A percentile compares a stretch with the other conserved stretches of the same genome.
Conservation (phyloP, 2,329 filamentous ascomycete genomes). For the Ceratocystis lukuohia region DNA sequence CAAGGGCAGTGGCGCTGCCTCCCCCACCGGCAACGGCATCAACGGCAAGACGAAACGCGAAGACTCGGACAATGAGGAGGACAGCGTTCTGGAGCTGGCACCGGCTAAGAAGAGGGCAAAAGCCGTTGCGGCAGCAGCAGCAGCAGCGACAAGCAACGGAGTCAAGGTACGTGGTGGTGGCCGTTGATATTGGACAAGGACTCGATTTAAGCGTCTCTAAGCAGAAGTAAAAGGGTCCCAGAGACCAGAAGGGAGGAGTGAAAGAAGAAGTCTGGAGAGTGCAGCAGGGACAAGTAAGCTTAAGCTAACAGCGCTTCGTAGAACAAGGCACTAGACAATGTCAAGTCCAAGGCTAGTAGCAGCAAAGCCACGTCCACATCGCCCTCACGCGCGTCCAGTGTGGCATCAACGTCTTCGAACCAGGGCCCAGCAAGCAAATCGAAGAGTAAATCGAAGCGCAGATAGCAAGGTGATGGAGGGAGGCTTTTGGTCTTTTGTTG, state of each 20-base stretch:
- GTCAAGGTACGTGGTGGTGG: constrained; percentile 54
- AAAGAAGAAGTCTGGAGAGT: neutral
- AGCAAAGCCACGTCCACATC: constrained; percentile 64
- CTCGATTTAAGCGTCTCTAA: neutral
- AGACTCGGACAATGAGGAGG: constrained; percentile 75
- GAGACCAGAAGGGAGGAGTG: neutral
- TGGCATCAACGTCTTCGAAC: constrained; percentile 58
- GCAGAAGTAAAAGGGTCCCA: neutral
- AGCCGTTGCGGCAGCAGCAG: neutral
- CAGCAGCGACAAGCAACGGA: constrained; percentile 35
- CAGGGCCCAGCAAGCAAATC: constrained; percentile 27
- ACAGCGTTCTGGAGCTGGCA: constrained; percentile 62
- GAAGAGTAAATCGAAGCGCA: constrained; percentile 41
- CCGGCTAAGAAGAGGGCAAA: constrained; percentile 83
- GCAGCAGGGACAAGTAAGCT: neutral
- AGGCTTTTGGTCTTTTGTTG: constrained; percentile 7
- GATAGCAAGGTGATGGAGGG: constrained; percentile 23
- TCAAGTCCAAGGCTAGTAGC: constrained; percentile 52
- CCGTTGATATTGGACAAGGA: neutral
- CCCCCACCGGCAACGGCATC: constrained; percentile 36
- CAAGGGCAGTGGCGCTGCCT: constrained; percentile 24
- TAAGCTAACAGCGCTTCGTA: constrained; percentile 29
- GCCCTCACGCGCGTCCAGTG: constrained; percentile 77
- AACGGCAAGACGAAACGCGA: constrained; percentile 61
- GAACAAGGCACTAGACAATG: constrained; percentile 87